These are phyloP conservation scores for Hygrophorus russula DNA, from an alignment of 768 basidiomycete species.

Conservation along the genomic window DNA sequence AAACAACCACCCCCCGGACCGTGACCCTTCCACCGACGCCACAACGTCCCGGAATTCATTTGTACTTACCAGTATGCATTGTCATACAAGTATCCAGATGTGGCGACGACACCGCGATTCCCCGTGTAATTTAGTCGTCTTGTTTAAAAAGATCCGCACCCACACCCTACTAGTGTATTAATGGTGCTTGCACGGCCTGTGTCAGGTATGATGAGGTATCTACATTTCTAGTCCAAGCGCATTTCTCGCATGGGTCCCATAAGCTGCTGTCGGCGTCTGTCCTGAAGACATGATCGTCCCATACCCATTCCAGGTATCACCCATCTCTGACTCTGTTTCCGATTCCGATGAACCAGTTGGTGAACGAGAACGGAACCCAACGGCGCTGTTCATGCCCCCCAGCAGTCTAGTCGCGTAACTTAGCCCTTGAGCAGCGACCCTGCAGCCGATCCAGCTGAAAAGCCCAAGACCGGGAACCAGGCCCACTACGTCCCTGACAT, in stretches of 20 bases:
- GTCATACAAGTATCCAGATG: too few species aligned
- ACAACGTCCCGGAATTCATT: too few species aligned
- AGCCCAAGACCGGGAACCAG: constrained; percentile 59
- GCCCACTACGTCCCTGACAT: constrained; percentile 65
- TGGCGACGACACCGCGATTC: too few species aligned
- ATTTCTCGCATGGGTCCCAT: constrained; percentile 11
- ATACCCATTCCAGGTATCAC: constrained; percentile 12
- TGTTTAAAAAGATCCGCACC: too few species aligned
- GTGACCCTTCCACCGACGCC: too few species aligned
- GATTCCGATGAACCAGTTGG: too few species aligned
- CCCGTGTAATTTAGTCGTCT: too few species aligned
- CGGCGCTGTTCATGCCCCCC: constrained; percentile 11
- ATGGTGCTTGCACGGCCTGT: background rate
- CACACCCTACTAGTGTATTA: constrained; percentile 1
- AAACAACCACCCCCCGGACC: too few species aligned
- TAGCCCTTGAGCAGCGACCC: constrained; percentile 49
- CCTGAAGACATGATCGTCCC: constrained; percentile 6
- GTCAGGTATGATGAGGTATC: background rate
- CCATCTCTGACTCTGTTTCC: constrained; percentile 7
- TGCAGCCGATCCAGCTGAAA: constrained; percentile 57
- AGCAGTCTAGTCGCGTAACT: constrained; percentile 29
- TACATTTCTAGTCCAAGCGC: constrained; percentile 13
- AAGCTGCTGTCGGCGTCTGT: constrained; percentile 10
- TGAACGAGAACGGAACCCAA: background rate
- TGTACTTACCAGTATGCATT: too few species aligned